Base-by-base conservation (phyloP, 1,139 yeast species). In the Yamadazyma oceani region DNA sequence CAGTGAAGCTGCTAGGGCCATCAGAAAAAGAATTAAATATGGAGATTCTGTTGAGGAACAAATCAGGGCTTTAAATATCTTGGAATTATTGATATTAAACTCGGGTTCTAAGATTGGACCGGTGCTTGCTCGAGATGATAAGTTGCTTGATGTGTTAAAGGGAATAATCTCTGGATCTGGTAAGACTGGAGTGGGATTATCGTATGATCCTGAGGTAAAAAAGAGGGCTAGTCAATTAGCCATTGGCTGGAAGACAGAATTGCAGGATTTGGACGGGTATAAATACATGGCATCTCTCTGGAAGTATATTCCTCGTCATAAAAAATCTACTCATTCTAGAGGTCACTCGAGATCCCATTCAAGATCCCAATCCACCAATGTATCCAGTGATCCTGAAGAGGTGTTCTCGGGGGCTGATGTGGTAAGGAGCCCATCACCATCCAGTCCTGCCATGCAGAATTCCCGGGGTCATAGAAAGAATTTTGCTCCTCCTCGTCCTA, bases 1-100 rank as follows among this genome's bases (percentile, higher is more conserved):
- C 2, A 64, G 71, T 9, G 97, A 90, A 59, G 94, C 95, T 1
- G 97, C 97, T 0, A 70, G 97, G 37, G 95, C 96, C 1, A 68
- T 92, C 26, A 74, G 98, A 37, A 92, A 92, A 66, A 80, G 82
- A 55, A 68, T 92, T 57, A 92, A 92, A 63, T 85, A 92, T 57
- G 97, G 97, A n/a, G 59, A 57, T 17, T 51, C 68, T 1, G 57
- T 62, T 2, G 67, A 67, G 22, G 82, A 80, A 44, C 92, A 85
- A 54, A 48, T 74, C 37, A 72, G 85, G 37, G 86, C 95, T 0
- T 62, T 90, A 46, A 76, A 76, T 41, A 54, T 90, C 14, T 67
- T 89, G 42, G 96, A 90, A 54, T 69, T 85, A 26, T 63, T 90
- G 40, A 82, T 90, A 3, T 76, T 85, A 42, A 90, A 90, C 58